Evolutionary conservation across 352 stramenopile genomes (phyloP).

Genomic region (Pythium apleroticum): DNA sequence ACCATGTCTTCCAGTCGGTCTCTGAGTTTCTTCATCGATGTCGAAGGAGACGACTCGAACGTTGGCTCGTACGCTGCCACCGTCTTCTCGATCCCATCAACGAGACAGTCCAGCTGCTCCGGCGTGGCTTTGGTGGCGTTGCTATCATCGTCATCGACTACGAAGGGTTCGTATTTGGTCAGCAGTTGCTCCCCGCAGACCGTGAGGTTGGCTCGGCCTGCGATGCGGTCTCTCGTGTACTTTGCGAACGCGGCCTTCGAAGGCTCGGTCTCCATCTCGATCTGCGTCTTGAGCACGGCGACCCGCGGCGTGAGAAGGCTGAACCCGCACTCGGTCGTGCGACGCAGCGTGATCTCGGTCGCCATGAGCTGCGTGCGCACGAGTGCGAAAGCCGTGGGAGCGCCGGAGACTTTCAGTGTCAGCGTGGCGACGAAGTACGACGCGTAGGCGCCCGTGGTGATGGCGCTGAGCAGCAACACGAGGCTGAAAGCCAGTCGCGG

Average conservation of each 20-base stretch:
- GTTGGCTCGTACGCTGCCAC: background rate
- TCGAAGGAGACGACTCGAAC: background rate
- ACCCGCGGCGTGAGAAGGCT: conserved; percentile 8
- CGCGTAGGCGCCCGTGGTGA: conserved; percentile 42
- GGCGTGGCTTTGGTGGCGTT: background rate
- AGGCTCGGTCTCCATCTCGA: conserved; percentile 4
- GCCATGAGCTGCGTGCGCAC: conserved; percentile 34
- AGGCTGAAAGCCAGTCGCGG: conserved; percentile 57
- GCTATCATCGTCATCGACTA: background rate
- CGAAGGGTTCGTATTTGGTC: background rate
- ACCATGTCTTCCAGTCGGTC: background rate
- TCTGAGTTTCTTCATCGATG: background rate
- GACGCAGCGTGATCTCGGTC: conserved; percentile 34
- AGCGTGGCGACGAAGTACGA: conserved; percentile 38
- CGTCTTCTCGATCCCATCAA: background rate
- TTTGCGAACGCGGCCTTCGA: background rate
- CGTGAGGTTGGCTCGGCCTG: background rate
- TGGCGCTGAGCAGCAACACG: conserved; percentile 42
- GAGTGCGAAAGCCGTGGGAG: conserved; percentile 29
- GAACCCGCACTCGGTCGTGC: conserved; percentile 37
- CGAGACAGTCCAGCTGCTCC: conserved; percentile 5
- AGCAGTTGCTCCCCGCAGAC: background rate
- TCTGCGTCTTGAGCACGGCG: background rate
- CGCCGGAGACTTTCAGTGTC: conserved; percentile 31
- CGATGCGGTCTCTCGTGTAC: background rate